Percentiles rank a stretch among this genome's conserved stretches.
Evolutionary conservation across 116 monocot genomes (phyloP).

Genomic region (Trichopus zeylanicus): DNA sequence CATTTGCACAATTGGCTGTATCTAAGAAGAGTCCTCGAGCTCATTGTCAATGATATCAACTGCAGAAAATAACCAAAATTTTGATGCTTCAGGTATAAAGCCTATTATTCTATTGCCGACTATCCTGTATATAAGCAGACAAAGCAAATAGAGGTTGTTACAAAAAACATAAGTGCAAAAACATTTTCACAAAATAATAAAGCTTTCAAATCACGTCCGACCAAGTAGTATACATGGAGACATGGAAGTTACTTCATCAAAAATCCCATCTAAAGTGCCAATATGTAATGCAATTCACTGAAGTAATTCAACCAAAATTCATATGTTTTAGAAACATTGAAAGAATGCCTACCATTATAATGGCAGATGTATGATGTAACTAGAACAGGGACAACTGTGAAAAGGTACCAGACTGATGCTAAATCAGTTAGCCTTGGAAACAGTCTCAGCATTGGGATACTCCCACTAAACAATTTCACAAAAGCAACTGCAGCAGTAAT

Average conservation of each 20-base stretch:
- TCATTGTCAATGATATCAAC: slow-evolving; percentile 64
- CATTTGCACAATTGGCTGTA: slow-evolving; percentile 35
- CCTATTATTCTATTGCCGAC: no score
- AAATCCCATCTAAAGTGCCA: no score
- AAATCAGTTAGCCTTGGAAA: slow-evolving; percentile 45
- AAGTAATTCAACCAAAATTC: no score
- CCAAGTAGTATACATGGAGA: not conserved
- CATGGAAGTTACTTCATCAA: not conserved
- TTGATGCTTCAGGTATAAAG: no score
- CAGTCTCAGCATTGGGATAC: slow-evolving; percentile 34
- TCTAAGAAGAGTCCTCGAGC: slow-evolving; percentile 48
- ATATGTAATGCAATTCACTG: no score
- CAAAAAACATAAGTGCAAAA: no score
- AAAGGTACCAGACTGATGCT: slow-evolving; percentile 45
- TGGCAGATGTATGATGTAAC: slow-evolving; percentile 79
- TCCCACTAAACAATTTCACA: slow-evolving; percentile 40
- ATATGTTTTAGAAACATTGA: not conserved
- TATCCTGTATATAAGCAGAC: no score
- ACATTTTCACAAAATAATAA: no score
- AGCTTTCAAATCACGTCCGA: no score
- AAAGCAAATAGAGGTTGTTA: no score
- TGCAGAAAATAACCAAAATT: slow-evolving; percentile 14
- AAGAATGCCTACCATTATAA: slow-evolving; percentile 38
- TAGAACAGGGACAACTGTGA: slow-evolving; percentile 58
- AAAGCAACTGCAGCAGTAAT: slow-evolving; percentile 61